A percentile compares a stretch with the other conserved stretches of the same genome.
Evolutionary conservation across 306 rosid genomes (phyloP).

Genomic region (Fagus sylvatica): DNA sequence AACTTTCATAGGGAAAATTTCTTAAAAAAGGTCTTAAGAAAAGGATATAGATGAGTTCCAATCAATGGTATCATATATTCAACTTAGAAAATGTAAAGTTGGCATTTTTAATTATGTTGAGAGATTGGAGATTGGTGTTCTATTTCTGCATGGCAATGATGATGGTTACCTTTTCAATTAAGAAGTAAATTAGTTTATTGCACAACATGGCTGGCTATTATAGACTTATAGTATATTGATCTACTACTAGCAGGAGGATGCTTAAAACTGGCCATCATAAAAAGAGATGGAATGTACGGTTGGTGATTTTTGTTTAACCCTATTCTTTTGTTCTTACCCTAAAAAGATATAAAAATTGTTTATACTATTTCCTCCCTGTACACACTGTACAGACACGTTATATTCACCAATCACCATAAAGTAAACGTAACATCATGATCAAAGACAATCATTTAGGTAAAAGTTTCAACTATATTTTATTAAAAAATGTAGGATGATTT

Average conservation of each 20-base stretch:
- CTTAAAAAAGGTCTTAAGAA: no score
- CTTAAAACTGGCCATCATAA: no score
- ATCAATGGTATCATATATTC: not conserved
- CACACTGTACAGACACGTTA: no score
- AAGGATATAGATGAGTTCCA: not conserved
- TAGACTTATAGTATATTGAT: no score
- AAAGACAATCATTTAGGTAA: slow-evolving; percentile 46
- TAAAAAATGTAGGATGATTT: slow-evolving; percentile 16
- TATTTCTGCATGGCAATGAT: slow-evolving; percentile 1
- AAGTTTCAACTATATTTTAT: slow-evolving; percentile 30
- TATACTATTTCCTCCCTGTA: not conserved
- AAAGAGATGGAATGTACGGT: no score
- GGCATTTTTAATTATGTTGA: not conserved
- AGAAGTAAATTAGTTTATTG: not conserved
- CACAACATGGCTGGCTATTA: no score
- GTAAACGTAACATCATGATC: slow-evolving; percentile 12
- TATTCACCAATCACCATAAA: slow-evolving; percentile 1
- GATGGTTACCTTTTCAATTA: slow-evolving; percentile 2
- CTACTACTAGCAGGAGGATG: no score
- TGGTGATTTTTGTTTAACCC: not conserved
- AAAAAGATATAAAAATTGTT: not conserved
- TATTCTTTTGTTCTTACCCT: not conserved
- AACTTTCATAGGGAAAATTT: no score
- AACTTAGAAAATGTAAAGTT: not conserved
- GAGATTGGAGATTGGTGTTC: not conserved